These are phyloP conservation scores for Jackrogersella multiformis DNA, from an alignment of 495 filamentous ascomycete species.

Conservation along the genomic window DNA sequence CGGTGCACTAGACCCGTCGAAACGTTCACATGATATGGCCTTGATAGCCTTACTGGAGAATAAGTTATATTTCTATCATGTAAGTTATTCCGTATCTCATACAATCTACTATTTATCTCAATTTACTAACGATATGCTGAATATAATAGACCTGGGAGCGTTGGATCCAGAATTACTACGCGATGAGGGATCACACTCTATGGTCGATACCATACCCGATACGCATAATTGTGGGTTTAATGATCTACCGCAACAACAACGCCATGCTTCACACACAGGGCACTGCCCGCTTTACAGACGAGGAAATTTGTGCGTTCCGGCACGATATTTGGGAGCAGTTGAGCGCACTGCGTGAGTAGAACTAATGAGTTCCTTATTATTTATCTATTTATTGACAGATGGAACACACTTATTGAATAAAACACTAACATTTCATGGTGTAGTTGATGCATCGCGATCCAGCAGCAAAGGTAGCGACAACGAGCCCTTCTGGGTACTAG, in stretches of 20 bases:
- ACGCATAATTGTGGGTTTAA: conserved; percentile 61
- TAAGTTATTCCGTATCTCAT: neutral
- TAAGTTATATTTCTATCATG: conserved; percentile 61
- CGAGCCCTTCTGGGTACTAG: conserved; percentile 66
- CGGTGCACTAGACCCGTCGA: conserved; percentile 42
- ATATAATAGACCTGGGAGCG: conserved; percentile 53
- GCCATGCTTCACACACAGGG: conserved; percentile 65
- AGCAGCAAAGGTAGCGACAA: conserved; percentile 15
- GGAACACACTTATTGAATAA: neutral
- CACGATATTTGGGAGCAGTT: conserved; percentile 64
- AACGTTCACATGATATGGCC: conserved; percentile 60
- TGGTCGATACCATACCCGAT: conserved; percentile 59
- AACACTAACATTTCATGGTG: conserved; percentile 22
- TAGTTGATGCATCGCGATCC: conserved; percentile 24
- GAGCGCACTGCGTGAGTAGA: conserved; percentile 47
- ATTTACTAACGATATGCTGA: neutral
- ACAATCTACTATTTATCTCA: neutral
- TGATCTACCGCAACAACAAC: conserved; percentile 57
- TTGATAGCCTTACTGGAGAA: conserved; percentile 68
- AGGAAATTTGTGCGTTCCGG: conserved; percentile 59
- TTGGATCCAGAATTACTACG: conserved; percentile 70
- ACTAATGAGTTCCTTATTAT: neutral
- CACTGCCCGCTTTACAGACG: conserved; percentile 56
- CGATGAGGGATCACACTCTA: conserved; percentile 64
- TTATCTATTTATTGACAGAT: too few relatives aligned